Percentiles rank a stretch among this genome's conserved stretches.
Conservation (phyloP, 2,329 filamentous ascomycete species). For the Venturia oleaginea region DNA sequence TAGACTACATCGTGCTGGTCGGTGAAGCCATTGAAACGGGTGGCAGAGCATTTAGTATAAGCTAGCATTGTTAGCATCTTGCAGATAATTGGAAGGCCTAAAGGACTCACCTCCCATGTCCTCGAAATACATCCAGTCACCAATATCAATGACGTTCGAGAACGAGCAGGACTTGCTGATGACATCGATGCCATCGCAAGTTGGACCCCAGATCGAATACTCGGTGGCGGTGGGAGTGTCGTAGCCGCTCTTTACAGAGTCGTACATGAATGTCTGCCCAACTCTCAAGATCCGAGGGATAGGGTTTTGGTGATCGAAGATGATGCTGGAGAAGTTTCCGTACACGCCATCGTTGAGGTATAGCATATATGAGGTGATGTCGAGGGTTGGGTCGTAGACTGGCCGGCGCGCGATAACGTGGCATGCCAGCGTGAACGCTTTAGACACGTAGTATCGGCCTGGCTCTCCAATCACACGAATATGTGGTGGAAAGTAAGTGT, state of each 20-base stretch:
- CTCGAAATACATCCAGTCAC: slow-evolving; percentile 98
- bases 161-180: slow-evolving; percentile 77
- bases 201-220: slow-evolving; percentile 97
- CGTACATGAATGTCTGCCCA: slow-evolving; percentile 48
- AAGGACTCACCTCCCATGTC: slow-evolving; percentile 62
- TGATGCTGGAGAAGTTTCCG: slow-evolving; percentile 98
- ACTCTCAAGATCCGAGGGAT: slow-evolving; percentile 69
- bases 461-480: slow-evolving; percentile 91
- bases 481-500: slow-evolving; percentile 76
- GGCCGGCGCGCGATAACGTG: slow-evolving; percentile 94
- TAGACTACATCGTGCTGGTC: slow-evolving; percentile 90
- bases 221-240: slow-evolving; percentile 51
- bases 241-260: slow-evolving; percentile 22
- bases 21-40: slow-evolving; percentile 93
- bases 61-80: slow-evolving; percentile 15
- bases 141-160: slow-evolving; percentile 69
- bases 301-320: slow-evolving; percentile 96
- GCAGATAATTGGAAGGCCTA: neutral
- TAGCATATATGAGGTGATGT: slow-evolving; percentile 77
- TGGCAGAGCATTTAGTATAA: slow-evolving; percentile 98
- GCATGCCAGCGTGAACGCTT: slow-evolving; percentile 88
- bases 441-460: slow-evolving; percentile 89
- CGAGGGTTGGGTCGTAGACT: slow-evolving; percentile 59
- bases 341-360: slow-evolving; percentile 98
- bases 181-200: slow-evolving; percentile 94